phyloP scores from a whole-genome alignment of 257 asterid species.

The Rubia yunnanensis region DNA sequence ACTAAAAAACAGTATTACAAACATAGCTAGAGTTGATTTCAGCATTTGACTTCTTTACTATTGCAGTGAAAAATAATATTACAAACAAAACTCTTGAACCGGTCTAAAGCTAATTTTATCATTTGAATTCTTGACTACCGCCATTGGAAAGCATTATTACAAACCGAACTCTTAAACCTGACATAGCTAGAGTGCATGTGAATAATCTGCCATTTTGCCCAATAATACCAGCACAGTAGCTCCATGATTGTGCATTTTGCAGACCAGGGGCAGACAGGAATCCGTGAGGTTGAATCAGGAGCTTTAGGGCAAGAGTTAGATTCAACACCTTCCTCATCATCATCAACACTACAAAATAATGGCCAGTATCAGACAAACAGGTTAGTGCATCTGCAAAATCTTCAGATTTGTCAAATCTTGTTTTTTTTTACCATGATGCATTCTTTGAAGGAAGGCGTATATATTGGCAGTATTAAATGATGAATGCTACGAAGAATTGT shows the following conservation, averaged over 20 bases:
- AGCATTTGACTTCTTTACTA: no score
- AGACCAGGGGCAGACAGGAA: slow-evolving; percentile 29
- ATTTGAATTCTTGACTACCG: no score
- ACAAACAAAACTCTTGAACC: no score
- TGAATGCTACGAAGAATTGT: slow-evolving; percentile 13
- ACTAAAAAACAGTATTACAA: no score
- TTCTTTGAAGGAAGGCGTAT: background rate
- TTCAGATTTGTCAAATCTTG: slow-evolving; percentile 4
- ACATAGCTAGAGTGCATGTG: no score
- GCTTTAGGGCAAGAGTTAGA: background rate
- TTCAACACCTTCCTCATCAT: slow-evolving; percentile 24
- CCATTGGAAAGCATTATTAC: no score
- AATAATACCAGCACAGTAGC: no score
- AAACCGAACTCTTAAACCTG: no score
- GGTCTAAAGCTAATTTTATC: no score
- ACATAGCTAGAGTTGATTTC: no score
- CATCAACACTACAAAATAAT: slow-evolving; percentile 29
- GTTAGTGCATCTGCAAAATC: slow-evolving; percentile 23
- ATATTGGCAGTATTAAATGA: slow-evolving; percentile 12
- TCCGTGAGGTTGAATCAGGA: slow-evolving; percentile 15
- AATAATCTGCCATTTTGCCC: slow-evolving; percentile 11
- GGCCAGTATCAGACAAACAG: slow-evolving; percentile 25
- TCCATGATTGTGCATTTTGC: slow-evolving; percentile 14
- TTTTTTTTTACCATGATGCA: background rate
- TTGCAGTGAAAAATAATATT: no score